phyloP scores from a whole-genome alignment of 345 rosid genomes.

The Heritiera fomes region DNA sequence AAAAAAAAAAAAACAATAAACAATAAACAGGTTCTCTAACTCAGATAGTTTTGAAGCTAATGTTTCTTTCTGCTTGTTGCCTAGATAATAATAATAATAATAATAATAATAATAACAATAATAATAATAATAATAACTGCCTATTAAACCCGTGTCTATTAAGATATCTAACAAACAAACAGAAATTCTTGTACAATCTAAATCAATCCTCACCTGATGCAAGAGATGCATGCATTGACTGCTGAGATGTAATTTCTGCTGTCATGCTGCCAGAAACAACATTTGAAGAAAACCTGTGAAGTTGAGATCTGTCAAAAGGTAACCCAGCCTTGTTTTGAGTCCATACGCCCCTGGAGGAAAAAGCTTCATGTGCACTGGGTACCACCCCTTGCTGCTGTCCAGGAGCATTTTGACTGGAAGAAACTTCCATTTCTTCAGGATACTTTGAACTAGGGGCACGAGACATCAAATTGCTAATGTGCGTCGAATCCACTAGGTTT shows the following conservation, averaged over 20 bases:
- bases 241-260: slow-evolving; percentile 41
- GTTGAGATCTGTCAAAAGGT: slow-evolving; percentile 49
- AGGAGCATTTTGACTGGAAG: slow-evolving; percentile 34
- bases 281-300: slow-evolving; percentile 51
- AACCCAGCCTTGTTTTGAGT: slow-evolving; percentile 48
- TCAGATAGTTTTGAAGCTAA: background rate
- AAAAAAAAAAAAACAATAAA: no score
- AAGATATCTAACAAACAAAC: background rate
- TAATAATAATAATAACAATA: background rate
- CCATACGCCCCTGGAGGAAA: slow-evolving; percentile 45
- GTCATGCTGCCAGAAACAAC: slow-evolving; percentile 35
- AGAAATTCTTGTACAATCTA: background rate
- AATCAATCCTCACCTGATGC: slow-evolving; percentile 39
- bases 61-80: background rate
- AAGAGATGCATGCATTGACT: slow-evolving; percentile 35
- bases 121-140: background rate
- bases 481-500: slow-evolving; percentile 29
- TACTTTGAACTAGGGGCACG: slow-evolving; percentile 30
- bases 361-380: slow-evolving; percentile 37
- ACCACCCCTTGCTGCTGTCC: slow-evolving; percentile 45
- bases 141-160: background rate
- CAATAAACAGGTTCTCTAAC: slow-evolving; percentile 13
- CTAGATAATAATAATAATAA: background rate
- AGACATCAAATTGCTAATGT: slow-evolving; percentile 20
- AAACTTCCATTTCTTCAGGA: slow-evolving; percentile 48